Percentiles rank a stretch among this genome's conserved stretches.
phyloP scores from a whole-genome alignment of 768 basidiomycete genomes.

The Thelephora aurantiotincta region DNA sequence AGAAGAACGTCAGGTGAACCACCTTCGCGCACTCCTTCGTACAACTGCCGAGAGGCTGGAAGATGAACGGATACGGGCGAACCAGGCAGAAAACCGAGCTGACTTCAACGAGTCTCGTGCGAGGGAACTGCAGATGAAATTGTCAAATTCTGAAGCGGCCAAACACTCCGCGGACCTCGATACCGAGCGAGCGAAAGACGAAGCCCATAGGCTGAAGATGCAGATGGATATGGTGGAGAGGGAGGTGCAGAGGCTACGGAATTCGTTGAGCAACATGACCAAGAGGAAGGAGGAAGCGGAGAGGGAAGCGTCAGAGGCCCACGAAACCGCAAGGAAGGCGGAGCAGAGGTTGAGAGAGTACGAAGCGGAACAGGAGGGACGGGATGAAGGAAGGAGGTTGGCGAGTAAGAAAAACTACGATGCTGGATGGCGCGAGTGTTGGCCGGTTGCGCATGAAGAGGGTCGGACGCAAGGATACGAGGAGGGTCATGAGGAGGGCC shows the following conservation, averaged over 20 bases:
- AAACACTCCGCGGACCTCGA: slow-evolving; percentile 26
- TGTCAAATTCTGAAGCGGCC: slow-evolving; percentile 26
- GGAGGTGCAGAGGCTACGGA: slow-evolving; percentile 20
- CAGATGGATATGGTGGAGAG: slow-evolving; percentile 32
- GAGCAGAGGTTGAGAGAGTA: slow-evolving; percentile 29
- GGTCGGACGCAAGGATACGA: slow-evolving; percentile 31
- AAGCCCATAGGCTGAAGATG: slow-evolving; percentile 31
- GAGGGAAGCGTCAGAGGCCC: slow-evolving; percentile 26
- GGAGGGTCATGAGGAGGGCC: slow-evolving; percentile 32
- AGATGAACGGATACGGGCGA: slow-evolving; percentile 39
- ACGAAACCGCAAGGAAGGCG: slow-evolving; percentile 28
- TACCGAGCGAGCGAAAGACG: slow-evolving; percentile 24
- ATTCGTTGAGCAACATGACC: slow-evolving; percentile 20
- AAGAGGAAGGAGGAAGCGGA: slow-evolving; percentile 27
- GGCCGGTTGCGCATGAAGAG: slow-evolving; percentile 9
- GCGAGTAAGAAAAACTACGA: slow-evolving; percentile 31
- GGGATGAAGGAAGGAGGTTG: slow-evolving; percentile 26
- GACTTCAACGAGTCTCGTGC: slow-evolving; percentile 35
- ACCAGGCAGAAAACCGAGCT: slow-evolving; percentile 34
- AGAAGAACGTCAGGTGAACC: slow-evolving; percentile 42
- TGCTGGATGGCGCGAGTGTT: slow-evolving; percentile 20
- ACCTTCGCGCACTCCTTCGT: slow-evolving; percentile 38
- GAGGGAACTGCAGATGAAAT: slow-evolving; percentile 24
- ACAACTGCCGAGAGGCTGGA: slow-evolving; percentile 40
- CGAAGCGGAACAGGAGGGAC: slow-evolving; percentile 27